phyloP scores from a whole-genome alignment of 208 protist genomes.

The Leishmania guyanensis region DNA sequence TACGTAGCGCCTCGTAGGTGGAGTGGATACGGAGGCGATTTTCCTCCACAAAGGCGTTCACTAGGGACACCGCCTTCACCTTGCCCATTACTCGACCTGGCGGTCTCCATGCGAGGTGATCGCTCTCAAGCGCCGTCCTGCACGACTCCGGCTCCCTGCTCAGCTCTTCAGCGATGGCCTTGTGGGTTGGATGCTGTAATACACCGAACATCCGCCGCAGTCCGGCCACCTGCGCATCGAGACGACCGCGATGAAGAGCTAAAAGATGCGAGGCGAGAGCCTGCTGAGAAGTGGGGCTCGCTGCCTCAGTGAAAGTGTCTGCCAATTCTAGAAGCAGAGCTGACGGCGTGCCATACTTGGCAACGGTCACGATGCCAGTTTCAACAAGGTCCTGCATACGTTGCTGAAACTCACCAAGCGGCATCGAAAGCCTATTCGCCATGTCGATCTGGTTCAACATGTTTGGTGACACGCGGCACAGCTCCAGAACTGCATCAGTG shows the following conservation, averaged over 20 bases:
- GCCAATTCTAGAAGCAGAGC: slow-evolving; percentile 35
- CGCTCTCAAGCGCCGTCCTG: not conserved
- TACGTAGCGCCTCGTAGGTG: slow-evolving; percentile 69
- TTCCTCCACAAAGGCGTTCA: slow-evolving; percentile 87
- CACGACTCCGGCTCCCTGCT: slow-evolving; percentile 8
- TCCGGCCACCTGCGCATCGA: slow-evolving; percentile 38
- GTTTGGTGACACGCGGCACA: slow-evolving; percentile 35
- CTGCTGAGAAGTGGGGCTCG: slow-evolving; percentile 31
- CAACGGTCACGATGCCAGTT: slow-evolving; percentile 31
- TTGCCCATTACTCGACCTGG: slow-evolving; percentile 42
- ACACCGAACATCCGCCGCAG: slow-evolving; percentile 61
- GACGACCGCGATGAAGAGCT: slow-evolving; percentile 34
- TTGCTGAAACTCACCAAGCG: slow-evolving; percentile 60
- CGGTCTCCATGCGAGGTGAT: slow-evolving; percentile 39
- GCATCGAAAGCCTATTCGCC: slow-evolving; percentile 62
- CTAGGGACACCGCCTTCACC: slow-evolving; percentile 68
- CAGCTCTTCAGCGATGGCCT: slow-evolving; percentile 36
- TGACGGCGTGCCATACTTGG: slow-evolving; percentile 25
- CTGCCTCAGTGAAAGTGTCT: slow-evolving; percentile 35
- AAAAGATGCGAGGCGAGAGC: slow-evolving; percentile 32
- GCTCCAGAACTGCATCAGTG: slow-evolving; percentile 63
- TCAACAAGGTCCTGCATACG: slow-evolving; percentile 60
- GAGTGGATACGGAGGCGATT: slow-evolving; percentile 66
- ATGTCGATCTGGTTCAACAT: slow-evolving; percentile 57
- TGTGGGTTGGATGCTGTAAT: slow-evolving; percentile 57